Evolutionary conservation across 1,284 basidiomycete species (phyloP).

Genomic region (Ustilago trichophora): DNA sequence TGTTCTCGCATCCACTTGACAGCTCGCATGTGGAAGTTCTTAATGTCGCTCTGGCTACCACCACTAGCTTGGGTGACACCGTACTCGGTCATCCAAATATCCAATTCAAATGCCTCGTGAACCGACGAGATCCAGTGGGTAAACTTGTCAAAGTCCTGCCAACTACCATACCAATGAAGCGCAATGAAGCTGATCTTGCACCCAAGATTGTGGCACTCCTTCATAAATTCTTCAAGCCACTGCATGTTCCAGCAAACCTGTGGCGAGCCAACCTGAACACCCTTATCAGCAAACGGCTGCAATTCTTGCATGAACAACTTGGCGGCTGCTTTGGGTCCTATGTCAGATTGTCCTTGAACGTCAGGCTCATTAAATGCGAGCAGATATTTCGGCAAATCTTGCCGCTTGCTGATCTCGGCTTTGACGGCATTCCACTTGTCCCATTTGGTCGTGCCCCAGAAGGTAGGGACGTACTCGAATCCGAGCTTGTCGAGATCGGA

Average conservation of each 20-base stretch:
- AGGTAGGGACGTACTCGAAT: constrained; percentile 58
- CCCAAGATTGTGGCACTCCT: constrained; percentile 45
- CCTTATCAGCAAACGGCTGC: constrained; percentile 53
- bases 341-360: constrained; percentile 50
- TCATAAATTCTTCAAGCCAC: constrained; percentile 59
- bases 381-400: constrained; percentile 37
- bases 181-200: constrained; percentile 59
- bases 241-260: constrained; percentile 62
- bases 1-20: constrained; percentile 46
- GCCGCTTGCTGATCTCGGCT: constrained; percentile 19
- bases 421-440: constrained; percentile 54
- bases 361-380: constrained; percentile 63
- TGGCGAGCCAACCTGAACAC: constrained; percentile 55
- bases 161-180: constrained; percentile 64
- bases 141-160: constrained; percentile 52
- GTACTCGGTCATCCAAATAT: constrained; percentile 64
- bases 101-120: constrained; percentile 35
- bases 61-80: constrained; percentile 51
- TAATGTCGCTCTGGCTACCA: constrained; percentile 42
- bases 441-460: constrained; percentile 57
- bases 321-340: constrained; percentile 53
- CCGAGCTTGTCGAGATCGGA: constrained; percentile 32
- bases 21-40: constrained; percentile 46
- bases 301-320: constrained; percentile 56
- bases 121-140: constrained; percentile 51